Conservation (phyloP, 2,329 filamentous ascomycete species). For the Akanthomyces dipterigenus region DNA sequence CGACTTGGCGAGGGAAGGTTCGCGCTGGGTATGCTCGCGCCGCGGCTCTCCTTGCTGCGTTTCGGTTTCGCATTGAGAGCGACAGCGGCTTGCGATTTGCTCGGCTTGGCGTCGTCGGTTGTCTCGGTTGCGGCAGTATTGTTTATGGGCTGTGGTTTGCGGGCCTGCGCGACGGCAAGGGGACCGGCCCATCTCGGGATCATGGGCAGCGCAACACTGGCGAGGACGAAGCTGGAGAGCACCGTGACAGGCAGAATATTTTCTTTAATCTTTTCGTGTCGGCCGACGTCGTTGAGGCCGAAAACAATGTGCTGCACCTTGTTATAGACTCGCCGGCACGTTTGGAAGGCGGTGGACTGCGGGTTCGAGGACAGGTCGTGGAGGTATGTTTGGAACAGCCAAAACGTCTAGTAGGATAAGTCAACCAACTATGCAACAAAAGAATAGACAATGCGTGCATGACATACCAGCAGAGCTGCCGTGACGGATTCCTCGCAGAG, state of each 20-base stretch:
- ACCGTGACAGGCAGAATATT: constrained; percentile 76
- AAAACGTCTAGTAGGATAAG: constrained; percentile 62
- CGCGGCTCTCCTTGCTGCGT: constrained; percentile 40
- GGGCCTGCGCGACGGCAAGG: constrained; percentile 72
- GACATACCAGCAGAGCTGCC: constrained; percentile 66
- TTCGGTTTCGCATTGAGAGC: constrained; percentile 43
- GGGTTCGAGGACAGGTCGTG: constrained; percentile 72
- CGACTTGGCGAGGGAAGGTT: constrained; percentile 22
- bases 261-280: constrained; percentile 71
- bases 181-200: constrained; percentile 74
- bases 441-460: background rate
- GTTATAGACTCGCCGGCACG: constrained; percentile 77
- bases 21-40: constrained; percentile 37
- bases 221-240: constrained; percentile 72
- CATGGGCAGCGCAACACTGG: constrained; percentile 66
- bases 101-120: constrained; percentile 46
- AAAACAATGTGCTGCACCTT: constrained; percentile 86
- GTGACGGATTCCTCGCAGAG: constrained; percentile 84
- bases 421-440: background rate
- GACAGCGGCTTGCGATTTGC: constrained; percentile 63
- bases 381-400: constrained; percentile 83
- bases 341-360: constrained; percentile 71
- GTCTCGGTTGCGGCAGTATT: constrained; percentile 25
- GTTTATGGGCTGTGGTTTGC: constrained; percentile 54
- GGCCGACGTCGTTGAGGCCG: constrained; percentile 61